A percentile compares a stretch with the other conserved stretches of the same genome.
Conservation (phyloP, 2,329 filamentous ascomycete genomes). For the Diaporthe citri region DNA sequence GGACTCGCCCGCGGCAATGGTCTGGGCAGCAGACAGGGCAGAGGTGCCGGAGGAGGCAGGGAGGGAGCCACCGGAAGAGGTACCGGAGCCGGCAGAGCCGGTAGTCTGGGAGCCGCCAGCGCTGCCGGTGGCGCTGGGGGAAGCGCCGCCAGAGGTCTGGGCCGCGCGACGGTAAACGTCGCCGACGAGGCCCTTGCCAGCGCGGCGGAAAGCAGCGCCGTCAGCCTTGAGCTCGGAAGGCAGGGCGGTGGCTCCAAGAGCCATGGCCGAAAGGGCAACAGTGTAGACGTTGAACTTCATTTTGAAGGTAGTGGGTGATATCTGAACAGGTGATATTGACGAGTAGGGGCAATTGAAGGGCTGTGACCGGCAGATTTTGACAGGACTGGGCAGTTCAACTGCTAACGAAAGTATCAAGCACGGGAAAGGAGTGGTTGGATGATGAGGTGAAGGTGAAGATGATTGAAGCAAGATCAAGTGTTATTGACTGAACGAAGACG, state of each 20-base stretch:
- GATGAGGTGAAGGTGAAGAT: slow-evolving; percentile 17
- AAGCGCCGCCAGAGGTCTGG: slow-evolving; percentile 9
- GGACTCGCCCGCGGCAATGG: slow-evolving; percentile 37
- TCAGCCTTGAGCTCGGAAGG: slow-evolving; percentile 23
- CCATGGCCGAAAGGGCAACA: slow-evolving; percentile 31
- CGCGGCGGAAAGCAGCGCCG: slow-evolving; percentile 4
- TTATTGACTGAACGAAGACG: neutral
- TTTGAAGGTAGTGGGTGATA: neutral
- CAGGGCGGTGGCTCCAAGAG: slow-evolving; percentile 25
- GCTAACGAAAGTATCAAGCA: slow-evolving; percentile 30
- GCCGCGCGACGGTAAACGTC: slow-evolving; percentile 26
- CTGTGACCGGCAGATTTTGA: slow-evolving; percentile 16
- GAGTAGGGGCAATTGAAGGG: neutral
- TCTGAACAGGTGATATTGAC: neutral
- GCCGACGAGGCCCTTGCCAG: slow-evolving; percentile 22
- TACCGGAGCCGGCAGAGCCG: neutral
- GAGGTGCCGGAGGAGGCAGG: slow-evolving; percentile 36
- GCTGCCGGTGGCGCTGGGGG: slow-evolving; percentile 15
- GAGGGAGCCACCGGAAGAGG: slow-evolving; percentile 29
- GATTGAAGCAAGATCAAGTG: neutral
- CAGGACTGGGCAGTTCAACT: slow-evolving; percentile 34
- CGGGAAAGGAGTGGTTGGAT: slow-evolving; percentile 23
- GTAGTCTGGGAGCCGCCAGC: slow-evolving; percentile 17
- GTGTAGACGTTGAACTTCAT: slow-evolving; percentile 34
- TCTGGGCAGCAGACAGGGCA: slow-evolving; percentile 34